Conservation (phyloP, 139 green algal genomes). For the Tetradesmus lagerheimii region DNA sequence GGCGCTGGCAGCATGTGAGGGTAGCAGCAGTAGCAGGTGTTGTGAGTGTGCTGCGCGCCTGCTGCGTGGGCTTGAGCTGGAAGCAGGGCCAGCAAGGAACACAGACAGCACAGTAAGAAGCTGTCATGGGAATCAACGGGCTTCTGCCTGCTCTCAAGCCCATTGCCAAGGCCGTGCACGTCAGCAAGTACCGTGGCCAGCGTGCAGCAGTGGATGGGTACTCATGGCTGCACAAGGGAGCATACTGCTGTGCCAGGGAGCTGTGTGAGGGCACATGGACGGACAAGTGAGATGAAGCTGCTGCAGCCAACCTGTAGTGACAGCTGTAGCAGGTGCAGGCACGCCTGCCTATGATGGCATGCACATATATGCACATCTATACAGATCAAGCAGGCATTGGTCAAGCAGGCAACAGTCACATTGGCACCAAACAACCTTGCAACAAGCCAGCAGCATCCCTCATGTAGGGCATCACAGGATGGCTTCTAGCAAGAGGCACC, state of each 20-base stretch:
- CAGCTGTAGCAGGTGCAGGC: not conserved
- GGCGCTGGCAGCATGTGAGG: not conserved
- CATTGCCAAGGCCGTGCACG: conserved; percentile 71
- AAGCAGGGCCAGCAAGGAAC: not conserved
- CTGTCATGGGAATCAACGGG: conserved; percentile 92
- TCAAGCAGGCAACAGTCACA: not conserved
- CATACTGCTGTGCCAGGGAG: conserved; percentile 90
- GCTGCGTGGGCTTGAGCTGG: not conserved
- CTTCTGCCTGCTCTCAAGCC: conserved; percentile 86
- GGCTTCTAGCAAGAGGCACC: too few species aligned
- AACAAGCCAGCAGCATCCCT: too few species aligned
- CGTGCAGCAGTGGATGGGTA: conserved; percentile 95
- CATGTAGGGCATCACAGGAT: too few species aligned
- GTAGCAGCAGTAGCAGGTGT: not conserved
- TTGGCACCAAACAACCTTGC: not conserved
- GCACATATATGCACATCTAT: too few species aligned
- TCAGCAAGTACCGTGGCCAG: conserved; percentile 83
- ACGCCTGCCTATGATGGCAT: too few species aligned
- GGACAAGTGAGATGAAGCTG: conserved; percentile 65
- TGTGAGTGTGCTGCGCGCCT: not conserved
- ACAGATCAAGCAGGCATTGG: not conserved
- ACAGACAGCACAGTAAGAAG: not conserved
- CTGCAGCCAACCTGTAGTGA: not conserved
- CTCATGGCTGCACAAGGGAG: conserved; percentile 93
- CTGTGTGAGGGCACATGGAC: conserved; percentile 84